Base-by-base conservation (phyloP, 768 basidiomycete genomes). In the Daedaleopsis sinensis region DNA sequence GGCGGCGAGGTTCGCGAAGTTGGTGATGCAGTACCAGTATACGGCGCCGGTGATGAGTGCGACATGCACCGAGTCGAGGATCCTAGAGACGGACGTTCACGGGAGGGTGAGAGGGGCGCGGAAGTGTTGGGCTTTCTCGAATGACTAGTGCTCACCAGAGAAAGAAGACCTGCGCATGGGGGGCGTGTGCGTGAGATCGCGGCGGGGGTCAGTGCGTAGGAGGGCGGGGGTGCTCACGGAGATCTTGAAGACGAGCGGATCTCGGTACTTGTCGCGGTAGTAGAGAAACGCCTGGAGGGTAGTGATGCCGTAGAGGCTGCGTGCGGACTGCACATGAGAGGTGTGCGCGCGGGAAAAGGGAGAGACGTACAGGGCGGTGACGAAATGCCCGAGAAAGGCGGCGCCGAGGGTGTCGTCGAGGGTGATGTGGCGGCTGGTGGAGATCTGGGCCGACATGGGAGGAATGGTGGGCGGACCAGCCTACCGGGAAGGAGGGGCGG, bases 351-450 rank as follows among this genome's bases (percentile, higher is more conserved):
- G 55, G 18, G 7, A 21, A 18, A 21, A 46, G 27, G 44, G 10
- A 49, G 23, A 32, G 32, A 58, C 66, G 32, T 49, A 67, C 67
- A 65, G 11, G 3, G 55, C 54, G 11, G 62, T 59, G 2, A 57
- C 57, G 35, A 63, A 55, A 19, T 67, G 67, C 2, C 67, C 64
- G 5, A 67, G 57, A 37, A 67, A 67, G 15, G 64, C 64, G 1
- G 64, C 67, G 1, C 67, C 67, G 35, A 67, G 59, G 18, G 67
- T 67, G 55, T 48, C 44, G 57, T 67, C 57, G 44, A 65, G 52
- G 35, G 27, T 32, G 27, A 3, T 7, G 27, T 32, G 27, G 27
- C 4, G 27, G 4, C 3, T 32, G 27, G 27, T 32, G 27, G 4
- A 7, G 7, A 32, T 32, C 4, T 32, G 27, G 27, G 27, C n/a